Evolutionary conservation across 2,329 filamentous ascomycete species (phyloP).

Genomic region (Blastomyces silverae): DNA sequence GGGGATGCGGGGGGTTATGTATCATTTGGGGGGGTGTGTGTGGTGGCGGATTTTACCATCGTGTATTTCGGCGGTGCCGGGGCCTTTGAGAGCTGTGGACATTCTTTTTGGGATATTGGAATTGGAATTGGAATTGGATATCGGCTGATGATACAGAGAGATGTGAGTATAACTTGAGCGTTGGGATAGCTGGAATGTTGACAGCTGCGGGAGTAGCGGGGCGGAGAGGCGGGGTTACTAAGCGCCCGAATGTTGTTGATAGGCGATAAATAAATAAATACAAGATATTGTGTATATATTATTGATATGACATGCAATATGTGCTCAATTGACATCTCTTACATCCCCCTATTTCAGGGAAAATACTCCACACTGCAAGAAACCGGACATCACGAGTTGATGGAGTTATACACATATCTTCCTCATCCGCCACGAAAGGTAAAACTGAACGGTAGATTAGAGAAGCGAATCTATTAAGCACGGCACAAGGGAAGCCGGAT

Average conservation of each 20-base stretch:
- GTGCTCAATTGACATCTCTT: background rate
- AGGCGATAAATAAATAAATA: background rate
- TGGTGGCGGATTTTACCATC: slow-evolving; percentile 45
- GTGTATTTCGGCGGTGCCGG: slow-evolving; percentile 51
- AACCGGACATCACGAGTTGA: too few species aligned
- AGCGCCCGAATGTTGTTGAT: too few species aligned
- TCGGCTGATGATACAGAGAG: background rate
- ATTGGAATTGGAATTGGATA: background rate
- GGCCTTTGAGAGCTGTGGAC: slow-evolving; percentile 53
- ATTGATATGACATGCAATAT: background rate
- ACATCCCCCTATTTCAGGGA: background rate
- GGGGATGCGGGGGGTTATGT: too few species aligned
- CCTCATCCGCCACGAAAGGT: background rate
- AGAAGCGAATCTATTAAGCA: background rate
- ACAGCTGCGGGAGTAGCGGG: too few species aligned
- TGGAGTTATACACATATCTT: background rate
- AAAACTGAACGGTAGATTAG: background rate
- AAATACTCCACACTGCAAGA: too few species aligned
- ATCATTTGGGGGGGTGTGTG: too few species aligned
- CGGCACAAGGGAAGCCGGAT: background rate
- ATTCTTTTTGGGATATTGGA: slow-evolving; percentile 37
- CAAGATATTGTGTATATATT: background rate
- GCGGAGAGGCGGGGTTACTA: too few species aligned
- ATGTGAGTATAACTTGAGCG: too few species aligned
- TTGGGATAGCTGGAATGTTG: too few species aligned